Conservation (phyloP, 306 rosid species). For the Psophocarpus tetragonolobus region DNA sequence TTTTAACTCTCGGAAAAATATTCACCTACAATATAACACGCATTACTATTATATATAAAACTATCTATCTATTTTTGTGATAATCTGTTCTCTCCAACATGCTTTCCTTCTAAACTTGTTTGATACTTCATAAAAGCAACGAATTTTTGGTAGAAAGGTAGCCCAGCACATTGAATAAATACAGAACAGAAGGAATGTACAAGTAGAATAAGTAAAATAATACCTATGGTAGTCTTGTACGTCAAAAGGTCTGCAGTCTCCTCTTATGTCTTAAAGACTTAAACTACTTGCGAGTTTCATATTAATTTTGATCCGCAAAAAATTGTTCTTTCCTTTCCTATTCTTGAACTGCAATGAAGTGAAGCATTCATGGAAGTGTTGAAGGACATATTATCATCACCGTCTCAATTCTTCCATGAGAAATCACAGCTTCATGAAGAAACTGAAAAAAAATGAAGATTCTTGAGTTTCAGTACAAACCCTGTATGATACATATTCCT, state of each 20-base stretch:
- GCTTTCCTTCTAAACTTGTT: slow-evolving; percentile 1
- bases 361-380: background rate
- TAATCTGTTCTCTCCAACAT: background rate
- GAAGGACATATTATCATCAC: slow-evolving; percentile 23
- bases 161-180: background rate
- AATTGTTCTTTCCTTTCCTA: background rate
- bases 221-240: background rate
- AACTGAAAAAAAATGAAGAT: background rate
- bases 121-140: background rate
- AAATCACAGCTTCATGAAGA: slow-evolving; percentile 18
- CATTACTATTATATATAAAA: background rate
- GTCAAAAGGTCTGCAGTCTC: background rate
- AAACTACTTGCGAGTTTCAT: slow-evolving; percentile 3
- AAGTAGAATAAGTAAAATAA: background rate
- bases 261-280: background rate
- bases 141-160: background rate
- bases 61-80: background rate
- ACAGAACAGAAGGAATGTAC: background rate
- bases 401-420: background rate
- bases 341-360: background rate
- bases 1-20: background rate
- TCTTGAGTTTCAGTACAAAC: slow-evolving; percentile 9
- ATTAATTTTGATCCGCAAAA: slow-evolving; percentile 20
- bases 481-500: background rate
- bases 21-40: background rate